Base-by-base conservation (phyloP, 371 early-diverging fungal species). In the Smittium mucronatum region DNA sequence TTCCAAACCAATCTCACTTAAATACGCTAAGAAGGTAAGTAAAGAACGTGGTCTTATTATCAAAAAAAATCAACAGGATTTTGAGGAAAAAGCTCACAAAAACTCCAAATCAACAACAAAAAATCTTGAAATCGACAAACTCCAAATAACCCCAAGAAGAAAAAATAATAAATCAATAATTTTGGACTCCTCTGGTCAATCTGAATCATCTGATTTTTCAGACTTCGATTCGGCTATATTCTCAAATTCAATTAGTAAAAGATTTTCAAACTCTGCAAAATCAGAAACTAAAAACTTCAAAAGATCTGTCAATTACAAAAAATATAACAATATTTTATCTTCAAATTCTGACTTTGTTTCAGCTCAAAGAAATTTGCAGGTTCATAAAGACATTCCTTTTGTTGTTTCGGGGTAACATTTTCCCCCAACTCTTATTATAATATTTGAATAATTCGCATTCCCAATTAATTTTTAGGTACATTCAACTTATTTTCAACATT, bases 401-500 rank as follows among this genome's bases (percentile, higher is more conserved):
- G 75, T 77, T 2, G 70, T 77, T 47, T 73, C 76, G 2, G 77
- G 67, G 67, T 67, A 67, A 67, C 25, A 21, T 31, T 64, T 25
- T 33, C 2, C 8, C 32, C 8, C 63, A 29, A 29, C 8, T 11
- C 26, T 16, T n/a, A 29, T 63, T 11, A 29, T 63, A 26, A 63
- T 29, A 11, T 32, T 33, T 33, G 2, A 65, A 11, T 65, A 8
- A 65, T 47, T 47, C 2, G 21, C n/a, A 31, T 34, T 65, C n/a
- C 2, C 34, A n/a, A 65, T 65, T n/a, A 15, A 35, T 21, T 16
- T 36, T 26, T 67, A 67, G 84, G 0, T 89, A 88, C 70, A 68
- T 87, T 33, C 90, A 88, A 70, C 72, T 84, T 58, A 60, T 76
- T 0, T 87, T 88, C 72, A 87, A 88, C 69, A 63, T 82, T 0